These are phyloP conservation scores for Dichotomopilus funicola DNA, from an alignment of 2,329 filamentous ascomycete genomes.

Conservation along the genomic window DNA sequence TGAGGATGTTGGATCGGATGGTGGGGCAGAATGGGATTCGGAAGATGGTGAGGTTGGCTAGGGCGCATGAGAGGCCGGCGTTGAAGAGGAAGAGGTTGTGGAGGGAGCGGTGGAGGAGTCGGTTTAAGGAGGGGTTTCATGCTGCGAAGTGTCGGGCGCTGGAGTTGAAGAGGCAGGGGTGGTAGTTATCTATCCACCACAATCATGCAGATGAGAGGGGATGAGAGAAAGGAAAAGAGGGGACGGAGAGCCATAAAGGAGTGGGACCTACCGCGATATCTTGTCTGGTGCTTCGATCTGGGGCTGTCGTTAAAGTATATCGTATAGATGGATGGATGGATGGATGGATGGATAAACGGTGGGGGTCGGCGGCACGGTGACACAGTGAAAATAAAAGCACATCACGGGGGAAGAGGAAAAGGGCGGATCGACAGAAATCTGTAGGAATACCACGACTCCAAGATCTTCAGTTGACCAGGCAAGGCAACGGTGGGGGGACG, in stretches of 20 bases:
- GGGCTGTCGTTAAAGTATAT: too few species aligned
- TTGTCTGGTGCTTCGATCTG: too few species aligned
- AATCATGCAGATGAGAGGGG: too few species aligned
- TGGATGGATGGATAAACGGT: background rate
- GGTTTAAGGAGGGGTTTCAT: constrained; percentile 64
- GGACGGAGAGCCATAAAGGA: background rate
- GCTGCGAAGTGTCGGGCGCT: constrained; percentile 57
- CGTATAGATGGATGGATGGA: too few species aligned
- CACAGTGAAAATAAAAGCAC: too few species aligned
- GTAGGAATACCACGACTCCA: background rate
- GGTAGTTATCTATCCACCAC: constrained; percentile 42
- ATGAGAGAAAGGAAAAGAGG: background rate
- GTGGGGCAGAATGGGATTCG: constrained; percentile 50
- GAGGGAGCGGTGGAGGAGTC: constrained; percentile 60
- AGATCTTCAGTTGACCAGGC: background rate
- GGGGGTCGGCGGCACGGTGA: background rate
- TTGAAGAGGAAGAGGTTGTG: constrained; percentile 70
- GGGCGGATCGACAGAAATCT: background rate
- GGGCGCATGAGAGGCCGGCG: constrained; percentile 68
- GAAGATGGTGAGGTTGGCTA: constrained; percentile 50
- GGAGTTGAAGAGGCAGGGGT: constrained; percentile 69
- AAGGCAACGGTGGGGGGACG: too few species aligned
- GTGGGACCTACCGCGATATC: too few species aligned
- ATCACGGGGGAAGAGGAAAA: too few species aligned
- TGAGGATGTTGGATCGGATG: constrained; percentile 37